Conservation (phyloP, 768 basidiomycete genomes). For the Rhodotorula graminis region DNA sequence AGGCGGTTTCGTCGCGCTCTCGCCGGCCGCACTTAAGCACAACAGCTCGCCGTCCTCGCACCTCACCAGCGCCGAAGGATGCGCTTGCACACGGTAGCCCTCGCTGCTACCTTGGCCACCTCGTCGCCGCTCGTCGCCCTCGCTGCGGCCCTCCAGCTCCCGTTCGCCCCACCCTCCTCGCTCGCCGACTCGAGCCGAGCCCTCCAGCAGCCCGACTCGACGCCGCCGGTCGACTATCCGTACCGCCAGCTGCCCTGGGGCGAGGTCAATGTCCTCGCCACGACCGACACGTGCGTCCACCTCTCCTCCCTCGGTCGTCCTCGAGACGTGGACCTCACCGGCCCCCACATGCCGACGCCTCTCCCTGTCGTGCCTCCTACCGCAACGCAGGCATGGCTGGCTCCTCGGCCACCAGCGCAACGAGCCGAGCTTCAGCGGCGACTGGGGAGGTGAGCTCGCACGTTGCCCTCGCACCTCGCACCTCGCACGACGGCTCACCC, state of each 20-base stretch:
- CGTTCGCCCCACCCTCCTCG: neutral
- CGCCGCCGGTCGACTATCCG: constrained; percentile 51
- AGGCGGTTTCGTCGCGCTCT: too few relatives aligned
- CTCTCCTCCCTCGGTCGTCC: neutral
- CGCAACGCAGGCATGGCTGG: constrained; percentile 52
- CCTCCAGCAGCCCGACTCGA: constrained; percentile 33
- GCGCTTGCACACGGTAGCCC: neutral
- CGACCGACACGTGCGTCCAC: constrained; percentile 60
- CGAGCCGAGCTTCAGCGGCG: constrained; percentile 66
- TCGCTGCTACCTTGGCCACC: neutral
- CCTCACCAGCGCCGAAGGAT: neutral
- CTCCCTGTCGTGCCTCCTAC: too few relatives aligned
- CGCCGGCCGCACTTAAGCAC: too few relatives aligned
- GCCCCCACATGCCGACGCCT: neutral
- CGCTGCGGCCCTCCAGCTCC: constrained; percentile 11
- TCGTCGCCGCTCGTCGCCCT: neutral
- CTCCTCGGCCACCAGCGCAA: constrained; percentile 75
- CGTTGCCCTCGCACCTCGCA: neutral
- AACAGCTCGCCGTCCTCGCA: too few relatives aligned
- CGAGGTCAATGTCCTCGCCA: constrained; percentile 81
- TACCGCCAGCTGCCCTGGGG: constrained; percentile 71
- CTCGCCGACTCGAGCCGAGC: neutral
- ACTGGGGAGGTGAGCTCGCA: constrained; percentile 42
- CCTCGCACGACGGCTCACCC: neutral
- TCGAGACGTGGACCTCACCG: too few relatives aligned